Percentiles rank a stretch among this genome's conserved stretches.
phyloP scores from a whole-genome alignment of 2,329 filamentous ascomycete species.

The Akanthomyces muscarius region DNA sequence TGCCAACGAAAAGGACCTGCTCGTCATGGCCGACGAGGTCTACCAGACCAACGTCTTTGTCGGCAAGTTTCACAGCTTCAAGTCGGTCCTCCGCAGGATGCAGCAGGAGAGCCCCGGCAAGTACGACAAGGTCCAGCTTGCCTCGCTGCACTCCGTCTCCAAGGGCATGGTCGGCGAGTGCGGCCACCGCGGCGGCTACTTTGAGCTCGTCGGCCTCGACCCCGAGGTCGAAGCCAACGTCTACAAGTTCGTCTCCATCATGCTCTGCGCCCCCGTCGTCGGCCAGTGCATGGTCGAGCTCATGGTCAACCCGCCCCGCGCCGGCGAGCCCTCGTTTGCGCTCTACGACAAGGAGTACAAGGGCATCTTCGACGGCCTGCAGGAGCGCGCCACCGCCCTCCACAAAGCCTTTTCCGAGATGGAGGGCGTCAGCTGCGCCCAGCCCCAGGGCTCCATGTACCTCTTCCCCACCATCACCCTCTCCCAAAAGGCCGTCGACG shows the following conservation, averaged over 20 bases:
- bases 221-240: constrained; percentile 82
- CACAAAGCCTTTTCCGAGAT: constrained; percentile 89
- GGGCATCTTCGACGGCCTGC: constrained; percentile 73
- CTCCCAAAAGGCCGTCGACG: constrained; percentile 69
- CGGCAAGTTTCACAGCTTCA: constrained; percentile 94
- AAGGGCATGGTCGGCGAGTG: constrained; percentile 99
- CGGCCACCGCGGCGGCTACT: constrained; percentile 95
- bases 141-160: constrained; percentile 86
- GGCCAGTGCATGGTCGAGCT: constrained; percentile 95
- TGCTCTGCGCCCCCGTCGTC: constrained; percentile 90
- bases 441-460: constrained; percentile 96
- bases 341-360: constrained; percentile 85
- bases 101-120: constrained; percentile 70
- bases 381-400: constrained; percentile 74
- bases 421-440: constrained; percentile 90
- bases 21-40: constrained; percentile 93
- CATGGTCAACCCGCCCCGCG: constrained; percentile 91
- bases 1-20: constrained; percentile 77
- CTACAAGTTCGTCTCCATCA: constrained; percentile 98
- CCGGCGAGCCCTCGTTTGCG: constrained; percentile 77
- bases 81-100: constrained; percentile 75
- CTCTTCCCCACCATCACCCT: constrained; percentile 93
- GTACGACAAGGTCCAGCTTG: constrained; percentile 84
- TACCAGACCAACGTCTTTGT: constrained; percentile 99
- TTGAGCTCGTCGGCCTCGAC: constrained; percentile 90